Base-by-base conservation (phyloP, 2,329 filamentous ascomycete species). In the Xylariales sp. region DNA sequence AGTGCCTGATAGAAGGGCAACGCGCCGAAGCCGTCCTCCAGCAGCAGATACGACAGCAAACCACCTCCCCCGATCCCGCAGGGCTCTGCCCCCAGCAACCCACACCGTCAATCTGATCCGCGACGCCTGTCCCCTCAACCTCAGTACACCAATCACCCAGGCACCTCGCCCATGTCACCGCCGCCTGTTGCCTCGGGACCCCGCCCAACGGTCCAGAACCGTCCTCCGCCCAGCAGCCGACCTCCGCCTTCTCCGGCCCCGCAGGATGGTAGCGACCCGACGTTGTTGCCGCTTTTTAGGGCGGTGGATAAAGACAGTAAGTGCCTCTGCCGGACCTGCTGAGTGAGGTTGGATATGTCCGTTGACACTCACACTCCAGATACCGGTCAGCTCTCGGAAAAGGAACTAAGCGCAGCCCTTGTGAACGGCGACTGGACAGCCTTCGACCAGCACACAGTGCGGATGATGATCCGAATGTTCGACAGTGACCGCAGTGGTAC, bases 381-480 rank as follows among this genome's bases (percentile, higher is more conserved):
- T 42, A 88, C 78, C 38, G 90, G 91, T 15, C 81, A 89, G 50
- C 76, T 98, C 34, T 89, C 86, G 3, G 90, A 95, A 65, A 74
- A 75, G 38, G 91, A 97, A 64, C 82, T 98, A 31, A 84, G 87
- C 8, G 84, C 86, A 1, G 93, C 93, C 15, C 80, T 98, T 5
- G 90, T 97, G 45, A 98, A 98, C 60, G 91, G 90, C 42, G 93
- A 98, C 72, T 96, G 88, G 80, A 88, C 88, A 2, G 80, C 88
- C 4, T 98, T 98, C 62, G 90, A 98, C 64, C 76, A 82, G 4
- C 86, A 95, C 55, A 98, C 93, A 1, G 90, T 97, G 50, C 85
- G 85, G 58, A 95, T 97, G 88, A 96, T 98, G 90, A 96, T 98
- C 52, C 86, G 90, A 59, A 97, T 98, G 93, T 98, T 98, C 67